Percentiles rank a stretch among this genome's conserved stretches.
Evolutionary conservation across 768 basidiomycete species (phyloP).

Genomic region (Cantharellus cinnabarinus): DNA sequence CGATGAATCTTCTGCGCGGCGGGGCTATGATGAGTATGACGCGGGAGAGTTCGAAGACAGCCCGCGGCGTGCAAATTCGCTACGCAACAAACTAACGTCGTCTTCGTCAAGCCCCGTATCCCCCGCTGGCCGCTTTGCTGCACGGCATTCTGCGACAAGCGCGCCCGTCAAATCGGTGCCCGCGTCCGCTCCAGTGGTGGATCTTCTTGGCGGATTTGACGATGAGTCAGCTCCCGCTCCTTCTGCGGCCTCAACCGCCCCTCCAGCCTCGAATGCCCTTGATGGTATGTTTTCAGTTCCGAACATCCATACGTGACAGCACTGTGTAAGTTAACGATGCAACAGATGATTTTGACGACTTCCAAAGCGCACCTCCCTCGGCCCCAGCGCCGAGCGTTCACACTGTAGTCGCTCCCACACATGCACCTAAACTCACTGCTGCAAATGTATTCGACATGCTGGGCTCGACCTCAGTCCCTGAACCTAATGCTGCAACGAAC

Average conservation of each 20-base stretch:
- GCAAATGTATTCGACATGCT: slow-evolving; percentile 18
- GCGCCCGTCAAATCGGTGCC: background rate
- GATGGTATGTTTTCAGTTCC: slow-evolving; percentile 10
- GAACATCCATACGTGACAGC: slow-evolving; percentile 5
- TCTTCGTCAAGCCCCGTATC: background rate
- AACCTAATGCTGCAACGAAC: slow-evolving; percentile 2
- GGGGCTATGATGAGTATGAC: slow-evolving; percentile 82
- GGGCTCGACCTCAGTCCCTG: background rate
- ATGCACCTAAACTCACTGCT: slow-evolving; percentile 11
- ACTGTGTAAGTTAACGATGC: slow-evolving; percentile 22
- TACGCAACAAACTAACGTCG: background rate
- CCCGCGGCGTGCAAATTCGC: slow-evolving; percentile 20
- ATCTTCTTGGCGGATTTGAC: slow-evolving; percentile 59
- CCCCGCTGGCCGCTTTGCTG: background rate
- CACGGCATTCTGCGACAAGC: background rate
- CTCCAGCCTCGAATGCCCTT: background rate
- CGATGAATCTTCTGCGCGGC: slow-evolving; percentile 29
- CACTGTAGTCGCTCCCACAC: background rate
- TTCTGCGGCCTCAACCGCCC: slow-evolving; percentile 3
- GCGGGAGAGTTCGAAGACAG: slow-evolving; percentile 75
- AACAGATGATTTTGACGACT: slow-evolving; percentile 68
- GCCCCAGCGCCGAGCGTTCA: slow-evolving; percentile 10
- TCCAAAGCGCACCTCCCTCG: slow-evolving; percentile 47
- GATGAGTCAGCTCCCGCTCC: slow-evolving; percentile 32
- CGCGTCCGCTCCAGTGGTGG: slow-evolving; percentile 24